Conservation (phyloP, 768 basidiomycete species). For the Trametes villosa region DNA sequence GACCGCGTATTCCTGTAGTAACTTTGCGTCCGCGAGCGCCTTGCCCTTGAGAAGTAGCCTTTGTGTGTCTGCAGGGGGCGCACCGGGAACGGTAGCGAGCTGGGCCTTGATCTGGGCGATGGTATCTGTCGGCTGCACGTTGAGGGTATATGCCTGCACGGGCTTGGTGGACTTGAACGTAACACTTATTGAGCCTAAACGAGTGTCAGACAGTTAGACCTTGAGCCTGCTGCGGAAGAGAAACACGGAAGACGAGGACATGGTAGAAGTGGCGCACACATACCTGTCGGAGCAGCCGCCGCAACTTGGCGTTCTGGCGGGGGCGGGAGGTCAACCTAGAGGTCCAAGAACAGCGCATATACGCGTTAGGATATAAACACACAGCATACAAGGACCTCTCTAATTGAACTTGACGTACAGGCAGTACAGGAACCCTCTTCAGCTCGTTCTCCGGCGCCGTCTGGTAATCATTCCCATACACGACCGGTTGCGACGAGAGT, state of each 20-base stretch:
- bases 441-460: slow-evolving; percentile 68
- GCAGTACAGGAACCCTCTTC: slow-evolving; percentile 70
- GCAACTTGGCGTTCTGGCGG: slow-evolving; percentile 57
- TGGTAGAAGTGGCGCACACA: slow-evolving; percentile 6
- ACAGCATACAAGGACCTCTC: slow-evolving; percentile 11
- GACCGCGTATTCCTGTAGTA: slow-evolving; percentile 89
- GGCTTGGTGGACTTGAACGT: slow-evolving; percentile 95
- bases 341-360: too few species aligned
- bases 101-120: slow-evolving; percentile 79
- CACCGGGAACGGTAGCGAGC: slow-evolving; percentile 65
- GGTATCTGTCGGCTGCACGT: slow-evolving; percentile 80
- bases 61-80: slow-evolving; percentile 81
- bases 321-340: slow-evolving; percentile 65
- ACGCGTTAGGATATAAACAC: not conserved
- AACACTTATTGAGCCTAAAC: slow-evolving; percentile 56
- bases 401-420: slow-evolving; percentile 46
- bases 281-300: slow-evolving; percentile 39
- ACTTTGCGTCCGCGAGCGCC: slow-evolving; percentile 84
- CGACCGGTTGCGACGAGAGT: slow-evolving; percentile 67
- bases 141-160: slow-evolving; percentile 69
- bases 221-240: too few species aligned
- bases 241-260: not conserved
- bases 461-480: slow-evolving; percentile 76
- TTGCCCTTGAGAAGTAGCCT: slow-evolving; percentile 94
- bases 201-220: too few species aligned